phyloP scores from a whole-genome alignment of 116 monocot genomes.

The Trichopus zeylanicus region DNA sequence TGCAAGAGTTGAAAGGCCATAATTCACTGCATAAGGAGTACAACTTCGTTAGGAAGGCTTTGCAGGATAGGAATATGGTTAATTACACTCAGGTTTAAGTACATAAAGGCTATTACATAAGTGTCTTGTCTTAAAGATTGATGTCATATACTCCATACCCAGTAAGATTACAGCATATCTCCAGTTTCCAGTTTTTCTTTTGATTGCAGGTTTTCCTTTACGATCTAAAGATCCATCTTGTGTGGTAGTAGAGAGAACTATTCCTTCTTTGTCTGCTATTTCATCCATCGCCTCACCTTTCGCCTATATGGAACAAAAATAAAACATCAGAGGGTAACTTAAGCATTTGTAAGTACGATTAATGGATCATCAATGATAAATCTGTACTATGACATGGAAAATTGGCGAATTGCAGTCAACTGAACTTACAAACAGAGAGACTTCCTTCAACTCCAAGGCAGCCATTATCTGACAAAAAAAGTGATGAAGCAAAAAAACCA shows the following conservation, averaged over 20 bases:
- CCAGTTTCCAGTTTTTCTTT: slow-evolving; percentile 50
- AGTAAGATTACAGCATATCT: slow-evolving; percentile 32
- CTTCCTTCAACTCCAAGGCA: not conserved
- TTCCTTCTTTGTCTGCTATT: not conserved
- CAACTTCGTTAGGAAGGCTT: no score
- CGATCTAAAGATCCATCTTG: slow-evolving; percentile 43
- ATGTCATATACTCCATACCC: slow-evolving; percentile 15
- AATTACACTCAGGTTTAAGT: no score
- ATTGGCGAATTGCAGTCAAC: not conserved
- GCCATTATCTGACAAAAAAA: not conserved
- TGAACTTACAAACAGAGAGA: not conserved
- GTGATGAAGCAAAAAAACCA: not conserved
- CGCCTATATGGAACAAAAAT: not conserved
- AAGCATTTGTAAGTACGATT: no score
- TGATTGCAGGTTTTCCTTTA: slow-evolving; percentile 43
- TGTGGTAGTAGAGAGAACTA: not conserved
- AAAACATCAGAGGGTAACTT: not conserved
- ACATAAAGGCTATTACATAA: not conserved
- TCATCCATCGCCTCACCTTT: not conserved
- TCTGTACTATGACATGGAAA: no score
- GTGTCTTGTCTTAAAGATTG: not conserved
- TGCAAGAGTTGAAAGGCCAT: slow-evolving; percentile 52
- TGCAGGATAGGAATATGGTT: not conserved
- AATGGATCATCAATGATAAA: no score
- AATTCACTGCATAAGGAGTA: slow-evolving; percentile 38